Conservation (phyloP, 1,284 basidiomycete species). For the Cutaneotrichosporon dermatis region DNA sequence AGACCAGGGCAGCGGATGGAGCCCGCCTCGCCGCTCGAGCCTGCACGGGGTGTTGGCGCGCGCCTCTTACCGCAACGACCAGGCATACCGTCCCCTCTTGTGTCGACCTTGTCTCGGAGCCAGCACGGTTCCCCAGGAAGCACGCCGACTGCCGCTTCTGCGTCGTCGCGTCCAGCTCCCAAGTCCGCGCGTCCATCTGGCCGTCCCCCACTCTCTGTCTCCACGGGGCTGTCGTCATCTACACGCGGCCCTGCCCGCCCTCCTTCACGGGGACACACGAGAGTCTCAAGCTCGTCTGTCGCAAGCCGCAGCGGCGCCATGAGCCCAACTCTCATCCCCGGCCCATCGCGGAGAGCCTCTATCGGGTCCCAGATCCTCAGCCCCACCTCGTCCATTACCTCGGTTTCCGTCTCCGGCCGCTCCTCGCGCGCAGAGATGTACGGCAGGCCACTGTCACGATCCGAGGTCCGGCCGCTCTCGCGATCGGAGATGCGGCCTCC, state of each 20-base stretch:
- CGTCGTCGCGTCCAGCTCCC: neutral
- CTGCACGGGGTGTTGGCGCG: neutral
- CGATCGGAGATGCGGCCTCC: neutral
- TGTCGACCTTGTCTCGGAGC: slow-evolving; percentile 2
- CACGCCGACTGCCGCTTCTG: neutral
- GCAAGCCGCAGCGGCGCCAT: slow-evolving; percentile 4
- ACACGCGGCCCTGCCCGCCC: neutral
- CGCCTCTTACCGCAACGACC: slow-evolving; percentile 34
- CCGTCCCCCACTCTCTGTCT: slow-evolving; percentile 4
- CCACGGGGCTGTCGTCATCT: slow-evolving; percentile 2
- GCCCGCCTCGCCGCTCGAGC: slow-evolving; percentile 23
- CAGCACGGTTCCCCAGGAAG: neutral
- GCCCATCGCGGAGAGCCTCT: slow-evolving; percentile 3
- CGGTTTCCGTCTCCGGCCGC: neutral
- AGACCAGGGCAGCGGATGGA: slow-evolving; percentile 11
- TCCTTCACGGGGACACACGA: neutral
- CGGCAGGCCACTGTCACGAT: neutral
- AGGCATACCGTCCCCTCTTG: slow-evolving; percentile 43
- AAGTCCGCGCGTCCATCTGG: slow-evolving; percentile 1
- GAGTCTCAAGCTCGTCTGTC: no score
- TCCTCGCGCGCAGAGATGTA: neutral
- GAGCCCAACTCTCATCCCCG: slow-evolving; percentile 5
- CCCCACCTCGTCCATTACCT: neutral
- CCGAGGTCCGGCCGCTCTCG: neutral
- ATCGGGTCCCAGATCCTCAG: neutral